Base-by-base conservation (phyloP, 1,139 yeast genomes). In the Saccharomyces hybrid region DNA sequence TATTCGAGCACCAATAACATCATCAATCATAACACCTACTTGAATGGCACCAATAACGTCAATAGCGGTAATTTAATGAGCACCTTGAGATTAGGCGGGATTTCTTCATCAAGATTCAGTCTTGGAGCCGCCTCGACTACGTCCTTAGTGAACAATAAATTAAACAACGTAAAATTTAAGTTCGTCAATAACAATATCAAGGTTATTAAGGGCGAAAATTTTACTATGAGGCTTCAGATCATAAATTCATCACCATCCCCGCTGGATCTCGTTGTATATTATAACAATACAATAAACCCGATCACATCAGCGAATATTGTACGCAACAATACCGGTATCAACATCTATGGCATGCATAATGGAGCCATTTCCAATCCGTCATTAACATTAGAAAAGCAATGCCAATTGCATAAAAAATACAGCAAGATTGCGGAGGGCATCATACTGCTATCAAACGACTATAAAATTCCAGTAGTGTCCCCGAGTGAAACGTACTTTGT, bases 371-470 rank as follows among this genome's bases (percentile, higher is more conserved):
- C 27, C 21, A 51, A 14, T 46, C 48, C 21, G n/a, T 34, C 56
- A 34, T 12, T 60, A 14, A 48, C 65, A 2, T 42, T 60, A 16
- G 63, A 61, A 26, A 63, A 55, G 48, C 65, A 63, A 38, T 58
- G 53, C 41, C 64, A 61, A 51, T 34, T 59, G 42, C 59, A 59
- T 50, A 62, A 59, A 49, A 56, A 60, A 16, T 59, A 56, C 51
- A 54, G 56, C 24, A 60, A 64, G 54, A 58, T 56, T 2, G 55
- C 64, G n/a, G 66, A 66, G 49, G 70, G 71, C 2, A 59, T 70
- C 2, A 64, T 70, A 2, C 55, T 70, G 12, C 56, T 69, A 3
- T 63, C 71, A 2, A 69, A 69, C 51, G 73, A 70, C 50, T 66
- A 61, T 54, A 68, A 66, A 51, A 55, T 69, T 4, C 70, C 71